These are phyloP conservation scores for Effrenium voratum DNA, from an alignment of 73 alveolate genomes.

Conservation along the genomic window DNA sequence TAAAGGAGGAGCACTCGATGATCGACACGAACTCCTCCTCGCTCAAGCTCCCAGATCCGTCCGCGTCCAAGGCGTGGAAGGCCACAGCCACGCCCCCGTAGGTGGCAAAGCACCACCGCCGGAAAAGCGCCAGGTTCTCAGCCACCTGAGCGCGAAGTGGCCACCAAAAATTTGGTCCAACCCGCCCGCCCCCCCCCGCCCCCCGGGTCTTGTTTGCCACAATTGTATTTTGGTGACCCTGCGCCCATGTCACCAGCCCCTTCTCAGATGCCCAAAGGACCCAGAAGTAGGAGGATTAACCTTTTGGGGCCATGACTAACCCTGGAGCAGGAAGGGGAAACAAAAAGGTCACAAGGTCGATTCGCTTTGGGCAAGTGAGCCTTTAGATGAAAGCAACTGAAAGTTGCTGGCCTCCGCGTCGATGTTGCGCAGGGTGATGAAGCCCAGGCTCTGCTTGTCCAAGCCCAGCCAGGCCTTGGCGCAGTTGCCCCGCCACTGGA, in stretches of 20 bases:
- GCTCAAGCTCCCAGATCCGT: conserved; percentile 59
- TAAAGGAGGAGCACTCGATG: conserved; percentile 44
- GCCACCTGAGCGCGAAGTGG: neutral
- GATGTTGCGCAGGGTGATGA: conserved; percentile 52
- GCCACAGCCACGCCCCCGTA: conserved; percentile 71
- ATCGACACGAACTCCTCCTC: conserved; percentile 68
- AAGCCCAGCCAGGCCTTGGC: conserved; percentile 83
- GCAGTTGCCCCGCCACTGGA: conserved; percentile 61
- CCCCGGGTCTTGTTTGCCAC: too few relatives aligned
- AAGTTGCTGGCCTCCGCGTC: conserved; percentile 2
- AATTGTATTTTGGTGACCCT: too few relatives aligned
- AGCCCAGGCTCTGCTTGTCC: conserved; percentile 53
- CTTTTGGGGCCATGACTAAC: too few relatives aligned
- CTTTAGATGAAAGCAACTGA: too few relatives aligned
- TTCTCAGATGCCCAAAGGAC: too few relatives aligned
- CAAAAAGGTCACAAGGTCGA: too few relatives aligned
- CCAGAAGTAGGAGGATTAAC: too few relatives aligned
- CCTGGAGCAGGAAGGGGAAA: too few relatives aligned
- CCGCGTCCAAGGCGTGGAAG: conserved; percentile 62
- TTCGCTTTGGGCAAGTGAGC: too few relatives aligned
- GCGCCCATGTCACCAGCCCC: too few relatives aligned
- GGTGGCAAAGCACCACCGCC: conserved; percentile 77
- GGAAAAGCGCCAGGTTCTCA: conserved; percentile 65
- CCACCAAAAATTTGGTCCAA: too few relatives aligned
- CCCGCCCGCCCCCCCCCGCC: too few relatives aligned